Conservation (phyloP, 306 rosid genomes). For the Acacia melanoxylon region DNA sequence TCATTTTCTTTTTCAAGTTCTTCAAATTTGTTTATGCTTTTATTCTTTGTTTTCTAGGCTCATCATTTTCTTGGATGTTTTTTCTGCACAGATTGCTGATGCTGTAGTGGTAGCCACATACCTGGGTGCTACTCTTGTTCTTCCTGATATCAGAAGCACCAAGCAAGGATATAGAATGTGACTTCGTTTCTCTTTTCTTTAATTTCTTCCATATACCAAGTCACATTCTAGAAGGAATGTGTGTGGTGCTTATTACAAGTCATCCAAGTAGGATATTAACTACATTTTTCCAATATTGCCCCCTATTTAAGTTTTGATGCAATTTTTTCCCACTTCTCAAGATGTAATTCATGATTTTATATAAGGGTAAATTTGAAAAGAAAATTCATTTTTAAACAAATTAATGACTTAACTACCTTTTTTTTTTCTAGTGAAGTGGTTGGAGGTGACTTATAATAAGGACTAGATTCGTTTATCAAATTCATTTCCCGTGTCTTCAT, state of each 20-base stretch:
- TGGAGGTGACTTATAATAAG: no score
- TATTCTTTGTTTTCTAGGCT: neutral
- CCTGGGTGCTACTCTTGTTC: constrained; percentile 48
- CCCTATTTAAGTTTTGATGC: no score
- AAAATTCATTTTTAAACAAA: no score
- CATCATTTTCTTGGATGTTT: constrained; percentile 15
- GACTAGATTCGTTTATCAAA: neutral
- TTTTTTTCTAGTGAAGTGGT: no score
- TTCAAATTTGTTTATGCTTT: neutral
- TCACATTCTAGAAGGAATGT: no score
- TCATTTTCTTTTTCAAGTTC: neutral
- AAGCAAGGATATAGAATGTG: constrained; percentile 41
- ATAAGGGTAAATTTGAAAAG: no score
- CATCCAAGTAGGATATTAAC: no score
- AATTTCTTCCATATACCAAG: neutral
- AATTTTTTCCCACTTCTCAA: no score
- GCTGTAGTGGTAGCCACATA: constrained; percentile 45
- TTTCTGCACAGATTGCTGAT: constrained; percentile 39
- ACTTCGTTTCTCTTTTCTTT: neutral
- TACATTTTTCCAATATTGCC: no score
- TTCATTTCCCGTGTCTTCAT: neutral
- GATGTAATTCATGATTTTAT: no score
- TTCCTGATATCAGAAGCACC: constrained; percentile 43
- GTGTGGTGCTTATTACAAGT: no score
- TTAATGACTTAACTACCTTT: no score